Percentiles rank a stretch among this genome's conserved stretches.
Conservation (phyloP, 257 asterid species). For the Cordia subcordata region DNA sequence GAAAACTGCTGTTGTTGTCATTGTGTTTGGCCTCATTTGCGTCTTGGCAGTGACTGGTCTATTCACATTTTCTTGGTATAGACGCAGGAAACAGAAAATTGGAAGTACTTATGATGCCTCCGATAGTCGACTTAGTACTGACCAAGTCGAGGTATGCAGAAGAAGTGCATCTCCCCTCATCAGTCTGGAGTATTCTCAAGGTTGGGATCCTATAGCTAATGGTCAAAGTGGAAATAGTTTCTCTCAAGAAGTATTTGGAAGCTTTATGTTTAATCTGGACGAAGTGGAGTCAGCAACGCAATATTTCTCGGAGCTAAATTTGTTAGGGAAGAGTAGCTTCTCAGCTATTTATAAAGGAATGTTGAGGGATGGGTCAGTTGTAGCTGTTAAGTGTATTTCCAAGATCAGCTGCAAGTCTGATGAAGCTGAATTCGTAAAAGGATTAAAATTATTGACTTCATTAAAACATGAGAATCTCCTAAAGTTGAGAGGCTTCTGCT, state of each 20-base stretch:
- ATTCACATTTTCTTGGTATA: constrained; percentile 62
- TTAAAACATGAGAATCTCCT: constrained; percentile 75
- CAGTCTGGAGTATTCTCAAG: constrained; percentile 67
- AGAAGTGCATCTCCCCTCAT: constrained; percentile 84
- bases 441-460: constrained; percentile 65
- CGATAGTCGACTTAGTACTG: constrained; percentile 62
- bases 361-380: constrained; percentile 73
- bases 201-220: constrained; percentile 88
- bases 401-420: constrained; percentile 89
- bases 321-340: constrained; percentile 77
- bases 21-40: constrained; percentile 36
- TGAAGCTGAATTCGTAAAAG: constrained; percentile 71
- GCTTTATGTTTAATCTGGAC: constrained; percentile 76
- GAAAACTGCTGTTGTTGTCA: constrained; percentile 42
- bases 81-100: constrained; percentile 69
- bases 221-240: constrained; percentile 47
- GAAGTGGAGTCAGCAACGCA: constrained; percentile 91
- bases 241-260: constrained; percentile 78
- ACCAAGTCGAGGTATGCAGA: constrained; percentile 52
- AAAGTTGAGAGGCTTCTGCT: constrained; percentile 90
- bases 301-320: constrained; percentile 69
- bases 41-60: constrained; percentile 40
- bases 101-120: constrained; percentile 59
- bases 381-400: constrained; percentile 86
- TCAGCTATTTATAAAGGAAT: constrained; percentile 74